These are phyloP conservation scores for Drechslera avenae DNA, from an alignment of 2,329 filamentous ascomycete species.

Conservation along the genomic window DNA sequence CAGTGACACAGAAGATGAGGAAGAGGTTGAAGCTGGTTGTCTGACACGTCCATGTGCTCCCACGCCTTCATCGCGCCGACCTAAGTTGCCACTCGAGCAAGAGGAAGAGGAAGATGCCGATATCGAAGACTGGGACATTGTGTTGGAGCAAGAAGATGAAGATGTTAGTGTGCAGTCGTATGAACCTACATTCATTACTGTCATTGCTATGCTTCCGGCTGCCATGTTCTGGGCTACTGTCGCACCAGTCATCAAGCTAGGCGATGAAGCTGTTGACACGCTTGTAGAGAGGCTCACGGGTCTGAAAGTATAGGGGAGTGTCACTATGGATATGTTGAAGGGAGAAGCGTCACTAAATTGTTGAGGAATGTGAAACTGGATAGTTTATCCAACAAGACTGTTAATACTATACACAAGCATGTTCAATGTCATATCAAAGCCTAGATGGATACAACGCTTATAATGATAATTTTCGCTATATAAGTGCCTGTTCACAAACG, in stretches of 20 bases:
- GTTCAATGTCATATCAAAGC: too few relatives aligned
- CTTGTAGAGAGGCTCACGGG: constrained; percentile 13
- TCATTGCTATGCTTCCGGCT: constrained; percentile 32
- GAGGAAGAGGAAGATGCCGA: constrained; percentile 5
- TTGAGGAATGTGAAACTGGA: too few relatives aligned
- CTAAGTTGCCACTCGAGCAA: background rate
- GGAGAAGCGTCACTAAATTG: too few relatives aligned
- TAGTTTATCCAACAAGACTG: too few relatives aligned
- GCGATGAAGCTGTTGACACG: constrained; percentile 14
- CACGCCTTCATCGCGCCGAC: background rate
- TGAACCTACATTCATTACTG: constrained; percentile 31
- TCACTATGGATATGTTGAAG: too few relatives aligned
- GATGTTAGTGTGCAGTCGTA: constrained; percentile 13
- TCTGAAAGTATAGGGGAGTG: background rate
- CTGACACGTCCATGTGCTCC: background rate
- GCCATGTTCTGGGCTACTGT: constrained; percentile 33
- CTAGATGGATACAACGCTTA: too few relatives aligned
- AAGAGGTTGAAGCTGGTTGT: background rate
- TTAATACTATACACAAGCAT: background rate
- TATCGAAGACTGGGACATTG: background rate
- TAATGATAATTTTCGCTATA: too few relatives aligned
- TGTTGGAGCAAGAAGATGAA: background rate
- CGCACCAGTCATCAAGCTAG: constrained; percentile 7
- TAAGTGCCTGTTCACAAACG: background rate
- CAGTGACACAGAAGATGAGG: background rate